phyloP scores from a whole-genome alignment of 495 filamentous ascomycete species.

The Schizothecium vesticola region DNA sequence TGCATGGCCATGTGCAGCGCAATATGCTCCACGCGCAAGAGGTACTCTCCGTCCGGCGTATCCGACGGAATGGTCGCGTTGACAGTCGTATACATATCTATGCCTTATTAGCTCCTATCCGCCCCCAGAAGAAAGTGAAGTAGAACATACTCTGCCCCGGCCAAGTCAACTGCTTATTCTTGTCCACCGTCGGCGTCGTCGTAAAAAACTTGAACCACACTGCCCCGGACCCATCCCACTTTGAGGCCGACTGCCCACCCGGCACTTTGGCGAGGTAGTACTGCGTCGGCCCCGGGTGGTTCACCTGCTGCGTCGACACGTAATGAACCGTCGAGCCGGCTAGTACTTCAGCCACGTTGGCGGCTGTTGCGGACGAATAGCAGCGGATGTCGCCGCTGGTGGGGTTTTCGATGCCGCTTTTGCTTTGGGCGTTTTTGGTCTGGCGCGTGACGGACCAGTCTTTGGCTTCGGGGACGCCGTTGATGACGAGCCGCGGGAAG shows the following conservation, averaged over 20 bases:
- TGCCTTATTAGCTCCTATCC: not conserved
- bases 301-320: constrained; percentile 40
- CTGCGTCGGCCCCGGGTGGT: constrained; percentile 45
- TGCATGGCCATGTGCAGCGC: constrained; percentile 43
- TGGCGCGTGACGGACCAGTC: constrained; percentile 40
- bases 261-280: constrained; percentile 47
- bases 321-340: constrained; percentile 44
- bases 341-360: constrained; percentile 33
- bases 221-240: constrained; percentile 43
- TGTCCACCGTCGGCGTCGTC: constrained; percentile 34
- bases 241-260: constrained; percentile 33
- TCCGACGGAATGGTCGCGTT: constrained; percentile 42
- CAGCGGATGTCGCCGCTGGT: constrained; percentile 44
- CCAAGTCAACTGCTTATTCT: constrained; percentile 37
- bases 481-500: constrained; percentile 36
- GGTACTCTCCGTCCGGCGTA: constrained; percentile 48
- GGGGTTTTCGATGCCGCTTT: constrained; percentile 36
- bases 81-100: constrained; percentile 32
- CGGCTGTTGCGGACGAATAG: constrained; percentile 35
- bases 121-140: not conserved
- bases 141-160: constrained; percentile 33
- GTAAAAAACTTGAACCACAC: constrained; percentile 52
- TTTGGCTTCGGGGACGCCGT: constrained; percentile 33
- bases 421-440: constrained; percentile 38
- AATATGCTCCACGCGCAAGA: constrained; percentile 54